A percentile compares a stretch with the other conserved stretches of the same genome.
These are phyloP conservation scores for Agarophyton chilense DNA, from an alignment of 23 red algal species.

Conservation along the genomic window DNA sequence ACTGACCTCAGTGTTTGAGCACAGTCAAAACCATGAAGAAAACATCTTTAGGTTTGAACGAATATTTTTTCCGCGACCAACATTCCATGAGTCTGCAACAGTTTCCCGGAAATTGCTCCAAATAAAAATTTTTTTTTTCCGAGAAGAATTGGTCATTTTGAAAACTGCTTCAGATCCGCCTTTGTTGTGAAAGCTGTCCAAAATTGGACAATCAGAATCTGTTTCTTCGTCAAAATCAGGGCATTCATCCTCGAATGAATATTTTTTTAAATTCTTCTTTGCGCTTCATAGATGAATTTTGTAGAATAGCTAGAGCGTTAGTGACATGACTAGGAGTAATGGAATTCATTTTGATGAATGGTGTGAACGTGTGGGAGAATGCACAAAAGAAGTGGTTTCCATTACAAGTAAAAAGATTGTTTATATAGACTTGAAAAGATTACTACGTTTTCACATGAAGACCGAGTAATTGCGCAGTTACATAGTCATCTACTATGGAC, in stretches of 20 bases:
- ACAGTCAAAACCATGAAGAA: slow-evolving; percentile 3
- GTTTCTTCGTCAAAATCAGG: not conserved
- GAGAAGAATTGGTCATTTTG: slow-evolving; percentile 19
- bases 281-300: too few species aligned
- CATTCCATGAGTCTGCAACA: too few species aligned
- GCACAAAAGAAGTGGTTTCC: not conserved
- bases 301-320: not conserved
- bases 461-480: not conserved
- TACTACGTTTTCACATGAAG: not conserved
- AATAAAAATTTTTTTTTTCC: too few species aligned
- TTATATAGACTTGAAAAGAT: too few species aligned
- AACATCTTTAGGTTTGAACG: slow-evolving; percentile 1
- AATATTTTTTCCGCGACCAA: too few species aligned
- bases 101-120: too few species aligned
- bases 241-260: not conserved
- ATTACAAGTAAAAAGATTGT: not conserved
- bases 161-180: not conserved
- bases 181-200: not conserved
- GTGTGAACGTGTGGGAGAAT: too few species aligned
- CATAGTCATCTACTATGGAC: not conserved
- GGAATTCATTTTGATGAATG: too few species aligned
- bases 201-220: not conserved
- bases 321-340: slow-evolving; percentile 17
- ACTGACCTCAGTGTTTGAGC: slow-evolving; percentile 1
- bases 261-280: not conserved